phyloP scores from a whole-genome alignment of 2,329 filamentous ascomycete genomes.

The Blumeria hordei region DNA sequence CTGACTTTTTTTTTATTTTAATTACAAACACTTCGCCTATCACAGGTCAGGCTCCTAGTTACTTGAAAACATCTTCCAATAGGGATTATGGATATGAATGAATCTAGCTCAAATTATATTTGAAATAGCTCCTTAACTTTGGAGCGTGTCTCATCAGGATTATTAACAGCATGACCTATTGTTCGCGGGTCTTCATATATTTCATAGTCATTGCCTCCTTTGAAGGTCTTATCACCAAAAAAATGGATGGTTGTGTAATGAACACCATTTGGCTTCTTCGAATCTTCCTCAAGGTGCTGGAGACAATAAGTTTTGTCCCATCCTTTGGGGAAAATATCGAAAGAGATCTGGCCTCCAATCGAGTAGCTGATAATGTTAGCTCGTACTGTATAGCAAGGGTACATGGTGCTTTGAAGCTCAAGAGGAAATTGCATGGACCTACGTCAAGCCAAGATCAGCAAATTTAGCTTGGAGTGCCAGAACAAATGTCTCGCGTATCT shows the following conservation, averaged over 20 bases:
- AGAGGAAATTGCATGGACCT: conserved; percentile 17
- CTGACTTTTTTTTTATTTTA: too few species aligned
- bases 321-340: conserved; percentile 86
- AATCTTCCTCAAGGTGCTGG: conserved; percentile 62
- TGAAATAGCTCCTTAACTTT: conserved; percentile 63
- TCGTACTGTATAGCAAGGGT: too few species aligned
- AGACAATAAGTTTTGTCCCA: conserved; percentile 99
- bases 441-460: conserved; percentile 64
- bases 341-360: conserved; percentile 93
- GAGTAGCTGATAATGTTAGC: conserved; percentile 36
- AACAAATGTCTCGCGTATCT: conserved; percentile 56
- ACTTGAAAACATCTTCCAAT: too few species aligned
- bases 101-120: conserved; percentile 20
- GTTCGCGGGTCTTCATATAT: conserved; percentile 68
- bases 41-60: too few species aligned
- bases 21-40: too few species aligned
- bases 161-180: conserved; percentile 60
- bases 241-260: conserved; percentile 81
- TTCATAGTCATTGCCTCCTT: conserved; percentile 88
- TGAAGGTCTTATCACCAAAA: conserved; percentile 86
- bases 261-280: conserved; percentile 41
- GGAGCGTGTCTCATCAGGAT: conserved; percentile 59
- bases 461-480: conserved; percentile 57
- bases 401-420: too few species aligned
- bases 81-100: too few species aligned